A percentile compares a stretch with the other conserved stretches of the same genome.
Evolutionary conservation across 2,329 filamentous ascomycete genomes (phyloP).

Genomic region (Ampelomyces quisqualis): DNA sequence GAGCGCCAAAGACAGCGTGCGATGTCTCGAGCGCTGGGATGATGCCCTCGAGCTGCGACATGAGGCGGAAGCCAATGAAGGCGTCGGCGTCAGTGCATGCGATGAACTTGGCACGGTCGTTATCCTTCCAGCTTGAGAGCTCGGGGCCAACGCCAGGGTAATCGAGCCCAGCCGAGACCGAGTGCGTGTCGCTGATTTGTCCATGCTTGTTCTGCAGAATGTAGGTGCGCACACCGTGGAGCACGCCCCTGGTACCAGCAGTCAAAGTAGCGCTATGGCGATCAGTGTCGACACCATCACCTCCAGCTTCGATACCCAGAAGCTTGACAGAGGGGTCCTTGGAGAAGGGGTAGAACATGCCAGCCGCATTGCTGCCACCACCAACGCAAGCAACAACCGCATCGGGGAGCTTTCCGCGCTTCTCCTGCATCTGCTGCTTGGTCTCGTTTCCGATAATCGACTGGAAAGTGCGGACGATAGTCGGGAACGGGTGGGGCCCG

Average conservation of each 20-base stretch:
- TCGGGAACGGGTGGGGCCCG: conserved; percentile 95
- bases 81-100: conserved; percentile 90
- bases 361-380: conserved; percentile 89
- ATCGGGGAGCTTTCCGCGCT: conserved; percentile 86
- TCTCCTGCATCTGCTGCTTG: conserved; percentile 82
- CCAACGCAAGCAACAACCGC: conserved; percentile 96
- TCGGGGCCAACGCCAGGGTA: conserved; percentile 97
- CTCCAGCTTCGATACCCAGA: conserved; percentile 90
- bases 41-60: conserved; percentile 90
- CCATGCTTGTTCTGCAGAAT: conserved; percentile 90
- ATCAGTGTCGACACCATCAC: conserved; percentile 82
- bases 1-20: conserved; percentile 85
- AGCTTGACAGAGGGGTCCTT: conserved; percentile 83
- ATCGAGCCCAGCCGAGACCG: conserved; percentile 91
- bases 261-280: conserved; percentile 86
- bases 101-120: conserved; percentile 78
- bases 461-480: conserved; percentile 96
- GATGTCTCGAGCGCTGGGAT: conserved; percentile 93
- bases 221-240: conserved; percentile 95
- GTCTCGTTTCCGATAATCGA: conserved; percentile 95
- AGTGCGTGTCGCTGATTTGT: conserved; percentile 93
- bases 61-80: conserved; percentile 79
- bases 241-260: conserved; percentile 83
- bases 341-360: conserved; percentile 98
- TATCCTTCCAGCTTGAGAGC: conserved; percentile 90